phyloP scores from a whole-genome alignment of 2,329 filamentous ascomycete species.

The Chrysosporium queenslandicum region DNA sequence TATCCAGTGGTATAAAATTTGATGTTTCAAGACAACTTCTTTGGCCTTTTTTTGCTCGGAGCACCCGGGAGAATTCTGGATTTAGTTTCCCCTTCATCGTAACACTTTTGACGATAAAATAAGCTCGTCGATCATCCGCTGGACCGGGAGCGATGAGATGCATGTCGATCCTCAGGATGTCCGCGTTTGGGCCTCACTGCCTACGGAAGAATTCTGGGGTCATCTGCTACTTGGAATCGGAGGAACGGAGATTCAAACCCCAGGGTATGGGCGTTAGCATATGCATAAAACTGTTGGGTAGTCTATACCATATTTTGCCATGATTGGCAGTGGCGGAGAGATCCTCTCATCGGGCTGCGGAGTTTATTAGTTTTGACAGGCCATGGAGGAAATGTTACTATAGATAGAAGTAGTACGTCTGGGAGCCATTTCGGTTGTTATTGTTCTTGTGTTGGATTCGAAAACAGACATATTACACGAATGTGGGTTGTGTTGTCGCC shows the following conservation, averaged over 20 bases:
- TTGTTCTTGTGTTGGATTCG: too few relatives aligned
- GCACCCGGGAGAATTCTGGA: too few relatives aligned
- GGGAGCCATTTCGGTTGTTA: too few relatives aligned
- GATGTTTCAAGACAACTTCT: not conserved
- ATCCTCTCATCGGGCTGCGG: not conserved
- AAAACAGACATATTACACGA: too few relatives aligned
- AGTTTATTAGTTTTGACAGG: too few relatives aligned
- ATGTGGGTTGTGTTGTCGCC: too few relatives aligned
- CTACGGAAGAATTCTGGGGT: not conserved
- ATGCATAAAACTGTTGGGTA: not conserved
- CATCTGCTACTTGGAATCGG: not conserved
- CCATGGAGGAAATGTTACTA: too few relatives aligned
- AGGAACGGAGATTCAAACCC: not conserved
- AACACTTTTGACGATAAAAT: not conserved
- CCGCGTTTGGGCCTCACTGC: not conserved
- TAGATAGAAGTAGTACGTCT: too few relatives aligned
- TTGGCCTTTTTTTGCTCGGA: not conserved
- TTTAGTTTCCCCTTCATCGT: too few relatives aligned
- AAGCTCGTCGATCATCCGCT: constrained; percentile 6
- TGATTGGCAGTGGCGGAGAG: not conserved
- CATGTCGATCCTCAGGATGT: not conserved
- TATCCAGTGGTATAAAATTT: not conserved
- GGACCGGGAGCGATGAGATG: not conserved
- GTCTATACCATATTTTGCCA: not conserved
- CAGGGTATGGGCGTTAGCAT: not conserved